These are phyloP conservation scores for Naganishia randhawae DNA, from an alignment of 768 basidiomycete species.

Conservation along the genomic window DNA sequence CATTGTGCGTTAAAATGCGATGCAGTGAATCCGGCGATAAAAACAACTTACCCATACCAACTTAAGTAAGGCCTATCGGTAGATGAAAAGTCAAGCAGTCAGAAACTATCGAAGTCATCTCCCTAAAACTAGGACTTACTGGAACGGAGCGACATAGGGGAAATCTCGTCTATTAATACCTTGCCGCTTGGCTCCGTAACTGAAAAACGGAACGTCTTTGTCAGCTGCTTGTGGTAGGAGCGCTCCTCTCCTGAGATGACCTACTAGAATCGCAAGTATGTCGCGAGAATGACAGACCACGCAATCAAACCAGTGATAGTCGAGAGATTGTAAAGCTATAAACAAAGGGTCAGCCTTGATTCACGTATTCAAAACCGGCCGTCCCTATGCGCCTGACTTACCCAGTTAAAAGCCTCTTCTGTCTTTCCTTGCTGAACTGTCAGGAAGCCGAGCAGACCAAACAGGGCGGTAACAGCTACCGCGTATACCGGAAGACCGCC, in stretches of 20 bases:
- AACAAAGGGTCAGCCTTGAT: constrained; percentile 4
- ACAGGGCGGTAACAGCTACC: constrained; percentile 27
- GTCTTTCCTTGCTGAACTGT: constrained; percentile 20
- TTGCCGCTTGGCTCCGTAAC: constrained; percentile 48
- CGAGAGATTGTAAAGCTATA: constrained; percentile 43
- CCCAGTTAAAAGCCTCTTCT: constrained; percentile 32
- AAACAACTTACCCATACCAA: constrained; percentile 21
- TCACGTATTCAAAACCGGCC: constrained; percentile 37
- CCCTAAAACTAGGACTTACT: constrained; percentile 36
- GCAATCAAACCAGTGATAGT: constrained; percentile 51
- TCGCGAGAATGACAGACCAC: constrained; percentile 39
- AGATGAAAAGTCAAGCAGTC: neutral
- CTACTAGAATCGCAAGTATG: constrained; percentile 28
- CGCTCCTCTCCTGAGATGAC: neutral
- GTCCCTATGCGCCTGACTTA: neutral
- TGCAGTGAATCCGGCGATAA: neutral
- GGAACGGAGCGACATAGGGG: constrained; percentile 50
- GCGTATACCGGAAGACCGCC: constrained; percentile 45
- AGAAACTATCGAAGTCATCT: constrained; percentile 42
- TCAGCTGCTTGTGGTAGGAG: neutral
- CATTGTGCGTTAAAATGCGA: neutral
- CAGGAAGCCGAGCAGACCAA: constrained; percentile 34
- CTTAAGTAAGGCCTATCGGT: constrained; percentile 8
- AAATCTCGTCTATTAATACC: constrained; percentile 45
- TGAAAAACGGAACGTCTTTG: neutral